These are phyloP conservation scores for Rhodotorula glutinis DNA, from an alignment of 1,284 basidiomycete genomes.

Conservation along the genomic window DNA sequence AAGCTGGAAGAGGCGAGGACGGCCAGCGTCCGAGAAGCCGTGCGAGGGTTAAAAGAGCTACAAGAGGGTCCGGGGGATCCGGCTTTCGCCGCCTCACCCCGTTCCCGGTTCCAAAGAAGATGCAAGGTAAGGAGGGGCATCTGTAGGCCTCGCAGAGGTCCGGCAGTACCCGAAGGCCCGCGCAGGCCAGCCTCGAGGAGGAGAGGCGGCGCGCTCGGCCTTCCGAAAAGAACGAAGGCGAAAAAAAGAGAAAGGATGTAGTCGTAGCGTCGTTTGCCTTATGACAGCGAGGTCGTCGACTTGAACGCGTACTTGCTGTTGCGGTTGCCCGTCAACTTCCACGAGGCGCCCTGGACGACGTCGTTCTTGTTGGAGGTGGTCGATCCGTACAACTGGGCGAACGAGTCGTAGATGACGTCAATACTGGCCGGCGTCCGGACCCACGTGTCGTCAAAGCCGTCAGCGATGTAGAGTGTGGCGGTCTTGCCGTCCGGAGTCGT, in stretches of 20 bases:
- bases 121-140: too few species aligned
- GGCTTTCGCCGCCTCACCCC: too few species aligned
- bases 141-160: too few species aligned
- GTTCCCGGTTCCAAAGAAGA: too few species aligned
- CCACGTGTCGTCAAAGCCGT: constrained; percentile 38
- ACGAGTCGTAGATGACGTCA: constrained; percentile 33
- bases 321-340: constrained; percentile 34
- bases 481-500: constrained; percentile 23
- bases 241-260: not conserved
- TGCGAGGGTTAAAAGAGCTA: too few species aligned
- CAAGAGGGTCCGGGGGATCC: too few species aligned
- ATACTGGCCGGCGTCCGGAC: constrained; percentile 30
- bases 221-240: too few species aligned
- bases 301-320: constrained; percentile 24
- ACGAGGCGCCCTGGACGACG: constrained; percentile 23
- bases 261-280: not conserved
- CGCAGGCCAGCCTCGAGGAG: too few species aligned
- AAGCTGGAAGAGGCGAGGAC: too few species aligned
- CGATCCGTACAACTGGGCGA: constrained; percentile 14
- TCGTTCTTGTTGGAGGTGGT: constrained; percentile 32
- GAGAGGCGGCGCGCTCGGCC: too few species aligned
- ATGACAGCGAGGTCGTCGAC: constrained; percentile 3
- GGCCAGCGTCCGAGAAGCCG: too few species aligned
- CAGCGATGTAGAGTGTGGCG: constrained; percentile 24
- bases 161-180: too few species aligned